These are phyloP conservation scores for Pseudoneurospora amorphoporcata DNA, from an alignment of 495 filamentous ascomycete species.

Conservation along the genomic window DNA sequence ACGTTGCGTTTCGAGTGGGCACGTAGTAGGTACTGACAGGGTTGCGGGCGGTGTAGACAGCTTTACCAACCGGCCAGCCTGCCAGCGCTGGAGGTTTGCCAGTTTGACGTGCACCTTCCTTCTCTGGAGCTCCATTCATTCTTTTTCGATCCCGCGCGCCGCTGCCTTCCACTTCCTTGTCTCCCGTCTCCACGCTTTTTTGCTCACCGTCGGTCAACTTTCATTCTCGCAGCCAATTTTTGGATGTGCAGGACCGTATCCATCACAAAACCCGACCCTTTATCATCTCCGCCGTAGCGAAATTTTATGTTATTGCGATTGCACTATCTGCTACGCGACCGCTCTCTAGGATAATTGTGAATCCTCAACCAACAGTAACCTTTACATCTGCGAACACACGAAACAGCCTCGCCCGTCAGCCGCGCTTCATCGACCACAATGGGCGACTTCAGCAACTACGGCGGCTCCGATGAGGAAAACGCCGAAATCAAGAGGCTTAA, in stretches of 20 bases:
- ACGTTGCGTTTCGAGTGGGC: background rate
- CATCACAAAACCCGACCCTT: background rate
- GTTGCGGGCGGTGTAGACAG: background rate
- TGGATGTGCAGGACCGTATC: background rate
- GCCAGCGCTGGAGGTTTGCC: background rate
- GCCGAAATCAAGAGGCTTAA: slow-evolving; percentile 72
- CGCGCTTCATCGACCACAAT: slow-evolving; percentile 14
- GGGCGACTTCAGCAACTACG: slow-evolving; percentile 48
- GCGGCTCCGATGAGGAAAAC: slow-evolving; percentile 76
- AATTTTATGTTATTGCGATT: background rate
- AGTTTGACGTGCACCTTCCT: background rate
- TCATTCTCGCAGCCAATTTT: background rate
- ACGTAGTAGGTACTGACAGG: background rate
- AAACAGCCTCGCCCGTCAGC: background rate
- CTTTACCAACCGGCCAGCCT: background rate
- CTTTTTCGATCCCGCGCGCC: background rate
- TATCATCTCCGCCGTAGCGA: background rate
- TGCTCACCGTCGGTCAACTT: background rate
- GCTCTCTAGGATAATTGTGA: background rate
- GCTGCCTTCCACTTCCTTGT: background rate
- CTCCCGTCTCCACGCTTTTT: background rate
- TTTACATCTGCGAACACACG: slow-evolving; percentile 1
- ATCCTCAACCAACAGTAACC: background rate
- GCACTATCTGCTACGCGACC: background rate
- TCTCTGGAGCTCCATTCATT: background rate